Conservation (phyloP, 306 rosid species). For the Trifolium pratense region DNA sequence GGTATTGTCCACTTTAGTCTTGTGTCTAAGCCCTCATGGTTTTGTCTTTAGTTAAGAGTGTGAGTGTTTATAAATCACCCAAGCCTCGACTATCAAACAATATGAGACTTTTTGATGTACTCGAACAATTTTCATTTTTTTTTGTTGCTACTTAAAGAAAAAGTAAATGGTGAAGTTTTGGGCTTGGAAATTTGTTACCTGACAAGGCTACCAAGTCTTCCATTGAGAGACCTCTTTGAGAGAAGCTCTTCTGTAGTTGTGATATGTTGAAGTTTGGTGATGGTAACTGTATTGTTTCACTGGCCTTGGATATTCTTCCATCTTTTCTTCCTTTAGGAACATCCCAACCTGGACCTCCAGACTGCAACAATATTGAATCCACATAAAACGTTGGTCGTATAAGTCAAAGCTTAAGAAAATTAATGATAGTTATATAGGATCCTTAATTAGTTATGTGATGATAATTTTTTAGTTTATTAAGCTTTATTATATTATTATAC, state of each 20-base stretch:
- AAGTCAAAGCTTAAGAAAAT: too few relatives aligned
- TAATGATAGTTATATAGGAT: neutral
- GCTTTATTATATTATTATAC: constrained; percentile 37
- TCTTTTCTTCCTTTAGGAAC: constrained; percentile 89
- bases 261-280: constrained; percentile 80
- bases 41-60: neutral
- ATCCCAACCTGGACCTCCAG: constrained; percentile 90
- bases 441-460: neutral
- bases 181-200: constrained; percentile 58
- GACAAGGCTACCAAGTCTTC: constrained; percentile 78
- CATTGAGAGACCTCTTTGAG: constrained; percentile 71
- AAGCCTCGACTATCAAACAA: neutral
- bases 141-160: too few relatives aligned
- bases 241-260: constrained; percentile 74
- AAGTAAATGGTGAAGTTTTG: constrained; percentile 14
- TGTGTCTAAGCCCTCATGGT: neutral
- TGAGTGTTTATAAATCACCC: neutral
- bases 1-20: neutral
- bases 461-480: neutral
- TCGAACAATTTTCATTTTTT: neutral
- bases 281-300: constrained; percentile 73
- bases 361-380: constrained; percentile 43
- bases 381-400: neutral
- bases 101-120: neutral
- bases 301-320: constrained; percentile 80